Conservation (phyloP, 306 rosid genomes). For the peach (Prunus persica) region DNA sequence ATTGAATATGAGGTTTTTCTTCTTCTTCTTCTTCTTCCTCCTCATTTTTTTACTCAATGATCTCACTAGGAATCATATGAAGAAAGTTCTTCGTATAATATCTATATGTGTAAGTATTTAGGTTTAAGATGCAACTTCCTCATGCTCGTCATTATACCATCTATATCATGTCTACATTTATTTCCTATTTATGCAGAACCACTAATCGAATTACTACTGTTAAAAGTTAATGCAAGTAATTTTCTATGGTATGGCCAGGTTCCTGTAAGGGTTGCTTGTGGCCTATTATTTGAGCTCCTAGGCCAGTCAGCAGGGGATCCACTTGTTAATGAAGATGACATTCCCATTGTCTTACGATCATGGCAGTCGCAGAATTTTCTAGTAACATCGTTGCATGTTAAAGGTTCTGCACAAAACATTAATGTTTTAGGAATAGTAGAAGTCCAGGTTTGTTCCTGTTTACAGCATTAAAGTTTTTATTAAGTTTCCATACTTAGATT, state of each 20-base stretch:
- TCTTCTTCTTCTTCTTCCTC: background rate
- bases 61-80: background rate
- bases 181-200: background rate
- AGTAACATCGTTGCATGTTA: conserved; percentile 61
- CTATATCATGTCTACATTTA: background rate
- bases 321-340: conserved; percentile 56
- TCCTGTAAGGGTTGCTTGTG: conserved; percentile 76
- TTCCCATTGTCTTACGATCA: conserved; percentile 66
- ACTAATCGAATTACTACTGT: background rate
- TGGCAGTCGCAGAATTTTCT: conserved; percentile 73
- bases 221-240: background rate
- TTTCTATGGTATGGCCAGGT: conserved; percentile 31
- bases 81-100: background rate
- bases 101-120: too few relatives aligned
- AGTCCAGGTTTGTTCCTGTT: conserved; percentile 56
- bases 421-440: conserved; percentile 64
- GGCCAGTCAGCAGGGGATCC: conserved; percentile 76
- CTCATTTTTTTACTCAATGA: background rate
- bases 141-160: background rate
- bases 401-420: conserved; percentile 43
- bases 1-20: too few relatives aligned
- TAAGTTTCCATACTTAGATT: background rate
- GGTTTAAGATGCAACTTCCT: background rate
- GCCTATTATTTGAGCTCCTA: conserved; percentile 68
- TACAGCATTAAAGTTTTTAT: background rate